Percentiles rank a stretch among this genome's conserved stretches.
Conservation (phyloP, 805 yeast species). For the Candida awuae region DNA sequence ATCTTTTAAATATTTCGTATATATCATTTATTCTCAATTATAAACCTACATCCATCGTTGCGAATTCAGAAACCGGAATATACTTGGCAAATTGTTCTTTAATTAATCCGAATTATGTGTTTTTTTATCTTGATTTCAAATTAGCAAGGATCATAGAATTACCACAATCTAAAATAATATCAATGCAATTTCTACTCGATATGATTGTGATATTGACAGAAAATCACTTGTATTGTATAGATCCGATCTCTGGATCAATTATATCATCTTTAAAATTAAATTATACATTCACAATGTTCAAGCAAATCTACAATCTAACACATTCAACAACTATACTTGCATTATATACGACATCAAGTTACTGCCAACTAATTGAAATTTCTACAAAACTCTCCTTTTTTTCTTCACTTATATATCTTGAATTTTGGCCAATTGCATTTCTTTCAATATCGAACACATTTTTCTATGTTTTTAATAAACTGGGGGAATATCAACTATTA, state of each 20-base stretch:
- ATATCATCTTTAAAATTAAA: conserved; percentile 1
- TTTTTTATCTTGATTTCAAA: not conserved
- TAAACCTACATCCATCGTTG: no score
- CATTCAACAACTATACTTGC: not conserved
- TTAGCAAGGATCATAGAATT: not conserved
- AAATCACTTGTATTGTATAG: conserved; percentile 2
- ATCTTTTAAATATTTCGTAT: no score
- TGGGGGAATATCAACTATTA: not conserved
- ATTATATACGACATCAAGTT: conserved; percentile 1
- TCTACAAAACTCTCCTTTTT: not conserved
- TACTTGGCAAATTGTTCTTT: no score
- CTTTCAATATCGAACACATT: conserved; percentile 15
- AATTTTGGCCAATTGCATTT: conserved; percentile 20
- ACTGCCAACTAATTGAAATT: conserved; percentile 1
- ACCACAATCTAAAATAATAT: not conserved
- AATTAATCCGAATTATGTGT: not conserved
- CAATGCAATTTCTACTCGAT: not conserved
- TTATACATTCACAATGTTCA: conserved; percentile 4
- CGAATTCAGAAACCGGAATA: no score
- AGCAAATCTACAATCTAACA: conserved; percentile 2
- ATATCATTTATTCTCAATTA: no score
- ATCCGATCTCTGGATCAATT: conserved; percentile 2
- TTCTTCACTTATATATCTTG: conserved; percentile 13
- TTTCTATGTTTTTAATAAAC: conserved; percentile 16
- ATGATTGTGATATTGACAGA: not conserved